A percentile compares a stretch with the other conserved stretches of the same genome.
These are phyloP conservation scores for Panicum miliaceum DNA, from an alignment of 176 grass and related monocot species.

Conservation along the genomic window DNA sequence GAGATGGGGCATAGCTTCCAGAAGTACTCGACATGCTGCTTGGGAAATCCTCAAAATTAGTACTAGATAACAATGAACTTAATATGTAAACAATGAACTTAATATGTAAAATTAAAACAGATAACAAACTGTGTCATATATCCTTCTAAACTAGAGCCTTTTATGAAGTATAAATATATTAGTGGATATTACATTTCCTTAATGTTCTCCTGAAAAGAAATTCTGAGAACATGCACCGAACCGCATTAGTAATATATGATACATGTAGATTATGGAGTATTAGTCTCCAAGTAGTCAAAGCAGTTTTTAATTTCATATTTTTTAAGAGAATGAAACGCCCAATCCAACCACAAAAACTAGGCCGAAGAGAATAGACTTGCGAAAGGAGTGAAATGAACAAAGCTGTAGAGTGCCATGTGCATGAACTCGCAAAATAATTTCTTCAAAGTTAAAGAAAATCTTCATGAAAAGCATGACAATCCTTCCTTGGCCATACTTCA, in stretches of 20 bases:
- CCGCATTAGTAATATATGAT: not conserved
- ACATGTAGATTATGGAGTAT: not conserved
- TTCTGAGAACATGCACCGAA: not conserved
- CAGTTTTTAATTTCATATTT: not conserved
- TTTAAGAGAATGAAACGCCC: not conserved
- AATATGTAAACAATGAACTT: constrained; percentile 17
- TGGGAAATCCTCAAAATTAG: not conserved
- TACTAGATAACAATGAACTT: constrained; percentile 9
- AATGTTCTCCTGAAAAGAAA: not conserved
- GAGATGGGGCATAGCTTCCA: not conserved
- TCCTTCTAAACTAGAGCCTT: not conserved
- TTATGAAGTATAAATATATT: not conserved
- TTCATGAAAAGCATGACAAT: not conserved
- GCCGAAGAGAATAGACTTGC: not conserved
- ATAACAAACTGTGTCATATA: not conserved
- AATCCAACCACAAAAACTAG: not conserved
- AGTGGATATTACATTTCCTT: not conserved
- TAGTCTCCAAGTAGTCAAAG: not conserved
- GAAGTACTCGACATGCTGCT: not conserved
- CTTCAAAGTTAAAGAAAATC: not conserved
- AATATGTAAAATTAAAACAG: not conserved
- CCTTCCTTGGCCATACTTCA: not conserved
- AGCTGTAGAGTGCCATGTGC: not conserved
- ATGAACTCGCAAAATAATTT: not conserved
- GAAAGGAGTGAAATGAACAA: not conserved